Percentiles rank a stretch among this genome's conserved stretches.
These are phyloP conservation scores for Pyricularia pennisetigena DNA, from an alignment of 2,329 filamentous ascomycete species.

Conservation along the genomic window DNA sequence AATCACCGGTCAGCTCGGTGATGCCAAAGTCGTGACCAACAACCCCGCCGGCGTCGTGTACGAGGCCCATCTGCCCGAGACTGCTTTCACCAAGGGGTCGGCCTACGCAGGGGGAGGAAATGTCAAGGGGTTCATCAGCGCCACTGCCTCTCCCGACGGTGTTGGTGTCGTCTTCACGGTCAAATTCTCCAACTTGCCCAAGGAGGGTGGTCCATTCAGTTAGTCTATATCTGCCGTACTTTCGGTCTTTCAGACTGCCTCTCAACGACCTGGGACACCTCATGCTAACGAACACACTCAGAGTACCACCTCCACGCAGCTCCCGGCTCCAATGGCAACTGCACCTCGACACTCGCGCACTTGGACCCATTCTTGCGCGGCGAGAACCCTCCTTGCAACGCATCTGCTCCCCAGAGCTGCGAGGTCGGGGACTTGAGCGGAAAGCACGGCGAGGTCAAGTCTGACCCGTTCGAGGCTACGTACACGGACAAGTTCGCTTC, in stretches of 20 bases:
- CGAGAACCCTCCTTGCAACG: conserved; percentile 51
- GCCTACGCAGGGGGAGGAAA: conserved; percentile 37
- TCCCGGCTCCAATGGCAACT: conserved; percentile 54
- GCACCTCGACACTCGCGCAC: conserved; percentile 56
- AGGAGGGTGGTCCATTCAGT: conserved; percentile 22
- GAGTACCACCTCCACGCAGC: conserved; percentile 65
- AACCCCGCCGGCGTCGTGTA: conserved; percentile 48
- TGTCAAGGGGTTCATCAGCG: conserved; percentile 30
- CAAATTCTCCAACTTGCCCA: conserved; percentile 20
- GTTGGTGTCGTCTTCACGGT: conserved; percentile 21
- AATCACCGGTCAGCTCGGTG: conserved; percentile 5
- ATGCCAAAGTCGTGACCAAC: conserved; percentile 26
- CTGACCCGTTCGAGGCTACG: conserved; percentile 34
- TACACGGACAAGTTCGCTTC: conserved; percentile 52
- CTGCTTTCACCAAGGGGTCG: conserved; percentile 35
- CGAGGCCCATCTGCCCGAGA: conserved; percentile 43
- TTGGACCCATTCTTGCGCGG: conserved; percentile 61
- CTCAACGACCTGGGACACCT: not conserved
- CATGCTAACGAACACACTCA: conserved; percentile 19
- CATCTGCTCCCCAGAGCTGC: conserved; percentile 48
- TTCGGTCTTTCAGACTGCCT: not conserved
- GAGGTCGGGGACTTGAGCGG: conserved; percentile 69
- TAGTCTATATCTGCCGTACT: conserved; percentile 29
- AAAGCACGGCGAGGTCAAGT: conserved; percentile 56
- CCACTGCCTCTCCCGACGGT: conserved; percentile 16